These are phyloP conservation scores for Cryptococcus wingfieldii DNA, from an alignment of 1,284 basidiomycete species.

Conservation along the genomic window DNA sequence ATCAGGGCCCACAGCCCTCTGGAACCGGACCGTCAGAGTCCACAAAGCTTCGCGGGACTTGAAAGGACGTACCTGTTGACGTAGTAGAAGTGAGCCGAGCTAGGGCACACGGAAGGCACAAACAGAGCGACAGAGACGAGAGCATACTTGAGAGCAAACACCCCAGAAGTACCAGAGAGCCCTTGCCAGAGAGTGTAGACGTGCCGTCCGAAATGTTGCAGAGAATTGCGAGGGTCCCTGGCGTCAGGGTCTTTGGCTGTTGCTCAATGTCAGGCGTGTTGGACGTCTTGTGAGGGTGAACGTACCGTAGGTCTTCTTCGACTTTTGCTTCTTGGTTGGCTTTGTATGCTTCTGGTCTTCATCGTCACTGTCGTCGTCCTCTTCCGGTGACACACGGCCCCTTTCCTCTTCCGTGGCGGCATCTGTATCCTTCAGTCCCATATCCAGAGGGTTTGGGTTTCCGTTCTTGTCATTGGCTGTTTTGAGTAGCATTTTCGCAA, in stretches of 20 bases:
- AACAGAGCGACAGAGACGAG: constrained; percentile 58
- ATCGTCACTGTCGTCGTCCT: constrained; percentile 17
- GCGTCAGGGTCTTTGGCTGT: constrained; percentile 43
- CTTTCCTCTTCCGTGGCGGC: neutral
- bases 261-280: too few species aligned
- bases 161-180: constrained; percentile 32
- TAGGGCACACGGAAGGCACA: constrained; percentile 54
- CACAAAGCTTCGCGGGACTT: neutral
- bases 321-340: constrained; percentile 13
- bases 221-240: constrained; percentile 32
- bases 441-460: constrained; percentile 30
- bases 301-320: constrained; percentile 13
- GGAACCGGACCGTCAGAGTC: neutral
- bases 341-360: constrained; percentile 8
- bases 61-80: constrained; percentile 10
- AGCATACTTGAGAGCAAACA: constrained; percentile 58
- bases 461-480: constrained; percentile 28
- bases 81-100: constrained; percentile 50
- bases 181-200: constrained; percentile 22
- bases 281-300: neutral
- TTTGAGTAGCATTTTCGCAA: constrained; percentile 46
- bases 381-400: constrained; percentile 4
- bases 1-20: constrained; percentile 60
- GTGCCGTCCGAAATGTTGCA: constrained; percentile 33
- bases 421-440: constrained; percentile 20